Conservation (phyloP, 2,329 filamentous ascomycete genomes). For the Coniochaeta prunicola region DNA sequence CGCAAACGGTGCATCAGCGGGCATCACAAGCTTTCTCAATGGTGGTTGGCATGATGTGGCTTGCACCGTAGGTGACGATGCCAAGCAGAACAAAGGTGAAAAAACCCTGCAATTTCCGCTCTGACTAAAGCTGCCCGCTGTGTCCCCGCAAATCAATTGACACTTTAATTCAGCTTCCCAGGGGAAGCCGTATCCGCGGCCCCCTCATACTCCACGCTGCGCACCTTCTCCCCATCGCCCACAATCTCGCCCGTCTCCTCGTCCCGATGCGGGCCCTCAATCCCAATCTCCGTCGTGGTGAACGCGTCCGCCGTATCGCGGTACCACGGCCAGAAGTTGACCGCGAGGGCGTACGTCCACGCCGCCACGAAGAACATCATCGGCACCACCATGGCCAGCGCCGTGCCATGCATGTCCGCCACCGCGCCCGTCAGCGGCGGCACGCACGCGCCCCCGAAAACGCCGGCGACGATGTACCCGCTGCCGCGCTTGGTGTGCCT, state of each 20-base stretch:
- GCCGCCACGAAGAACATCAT: constrained; percentile 50
- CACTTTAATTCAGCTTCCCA: no score
- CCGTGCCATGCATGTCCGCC: constrained; percentile 54
- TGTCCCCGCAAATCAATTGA: no score
- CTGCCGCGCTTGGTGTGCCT: constrained; percentile 71
- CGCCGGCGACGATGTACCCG: constrained; percentile 63
- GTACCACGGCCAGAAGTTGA: constrained; percentile 63
- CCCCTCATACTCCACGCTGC: background rate
- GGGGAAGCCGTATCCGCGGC: no score
- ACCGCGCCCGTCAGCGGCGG: constrained; percentile 65
- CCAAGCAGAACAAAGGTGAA: no score
- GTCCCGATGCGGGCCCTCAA: constrained; percentile 8
- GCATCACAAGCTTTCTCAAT: background rate
- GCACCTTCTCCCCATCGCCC: constrained; percentile 10
- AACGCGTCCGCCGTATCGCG: constrained; percentile 54
- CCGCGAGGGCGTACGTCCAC: constrained; percentile 48
- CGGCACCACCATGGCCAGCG: constrained; percentile 60
- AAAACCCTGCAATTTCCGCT: no score
- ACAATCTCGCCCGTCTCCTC: background rate
- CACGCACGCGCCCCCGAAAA: constrained; percentile 66
- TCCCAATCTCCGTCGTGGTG: constrained; percentile 35
- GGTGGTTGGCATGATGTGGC: background rate
- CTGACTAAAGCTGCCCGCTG: no score
- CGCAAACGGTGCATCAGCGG: background rate
- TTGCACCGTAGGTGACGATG: background rate